Conservation (phyloP, 208 protist genomes). For the Histomonas meleagridis region DNA sequence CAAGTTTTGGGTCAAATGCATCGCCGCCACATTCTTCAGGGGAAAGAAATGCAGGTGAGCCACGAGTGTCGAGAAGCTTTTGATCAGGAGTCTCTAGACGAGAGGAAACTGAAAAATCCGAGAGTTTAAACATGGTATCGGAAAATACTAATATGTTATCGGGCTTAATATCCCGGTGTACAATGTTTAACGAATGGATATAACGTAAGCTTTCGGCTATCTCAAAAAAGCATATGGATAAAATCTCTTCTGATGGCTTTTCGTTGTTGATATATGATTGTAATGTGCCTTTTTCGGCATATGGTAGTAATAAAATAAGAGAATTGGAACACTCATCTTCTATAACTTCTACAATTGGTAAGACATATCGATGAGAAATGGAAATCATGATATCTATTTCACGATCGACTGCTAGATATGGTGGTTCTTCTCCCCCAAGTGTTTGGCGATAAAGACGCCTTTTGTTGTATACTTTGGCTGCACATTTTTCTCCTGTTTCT, state of each 20-base stretch:
- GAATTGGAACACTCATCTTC: conserved; percentile 13
- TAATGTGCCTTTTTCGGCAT: neutral
- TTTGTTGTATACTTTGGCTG: conserved; percentile 17
- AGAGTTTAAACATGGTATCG: neutral
- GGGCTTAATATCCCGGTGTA: neutral
- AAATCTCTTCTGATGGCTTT: too few relatives aligned
- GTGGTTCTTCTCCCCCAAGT: neutral
- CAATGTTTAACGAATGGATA: neutral
- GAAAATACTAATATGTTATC: conserved; percentile 28
- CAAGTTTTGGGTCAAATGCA: neutral
- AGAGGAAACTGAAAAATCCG: neutral
- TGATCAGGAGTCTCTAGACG: neutral
- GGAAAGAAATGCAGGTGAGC: neutral
- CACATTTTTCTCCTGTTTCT: neutral
- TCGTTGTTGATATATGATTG: neutral
- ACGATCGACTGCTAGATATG: neutral
- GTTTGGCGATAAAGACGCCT: neutral
- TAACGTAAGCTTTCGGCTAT: neutral
- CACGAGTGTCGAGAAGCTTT: neutral
- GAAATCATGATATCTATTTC: neutral
- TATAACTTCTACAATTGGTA: neutral
- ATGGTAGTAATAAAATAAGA: neutral
- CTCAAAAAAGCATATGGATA: neutral
- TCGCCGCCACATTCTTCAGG: neutral
- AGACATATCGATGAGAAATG: neutral